A percentile compares a stretch with the other conserved stretches of the same genome.
phyloP scores from a whole-genome alignment of 2,329 filamentous ascomycete species.

The Scedosporium minutisporum region DNA sequence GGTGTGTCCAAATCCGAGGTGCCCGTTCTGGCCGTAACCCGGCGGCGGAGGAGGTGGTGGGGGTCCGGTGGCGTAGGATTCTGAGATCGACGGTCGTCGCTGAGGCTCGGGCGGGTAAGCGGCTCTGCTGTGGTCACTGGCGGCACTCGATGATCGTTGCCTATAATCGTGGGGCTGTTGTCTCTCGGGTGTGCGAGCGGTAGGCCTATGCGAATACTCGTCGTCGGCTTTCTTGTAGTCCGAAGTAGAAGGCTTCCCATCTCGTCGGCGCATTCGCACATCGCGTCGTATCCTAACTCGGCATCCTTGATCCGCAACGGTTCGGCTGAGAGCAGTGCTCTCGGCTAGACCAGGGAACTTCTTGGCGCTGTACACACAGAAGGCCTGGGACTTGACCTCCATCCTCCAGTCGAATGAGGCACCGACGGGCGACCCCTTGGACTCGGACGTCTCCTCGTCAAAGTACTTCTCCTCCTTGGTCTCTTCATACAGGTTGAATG shows the following conservation, averaged over 20 bases:
- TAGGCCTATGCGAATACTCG: constrained; percentile 34
- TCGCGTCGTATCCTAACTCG: constrained; percentile 92
- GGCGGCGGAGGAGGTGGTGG: constrained; percentile 26
- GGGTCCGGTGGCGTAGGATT: constrained; percentile 25
- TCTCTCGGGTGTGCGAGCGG: constrained; percentile 24
- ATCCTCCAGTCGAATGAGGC: constrained; percentile 67
- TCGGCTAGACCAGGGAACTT: constrained; percentile 92
- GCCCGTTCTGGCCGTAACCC: constrained; percentile 19
- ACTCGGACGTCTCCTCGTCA: constrained; percentile 38
- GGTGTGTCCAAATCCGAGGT: constrained; percentile 25
- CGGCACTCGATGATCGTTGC: constrained; percentile 51
- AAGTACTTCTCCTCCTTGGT: constrained; percentile 77
- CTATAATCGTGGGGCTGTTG: constrained; percentile 22
- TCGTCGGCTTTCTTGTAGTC: constrained; percentile 54
- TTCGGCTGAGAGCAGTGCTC: constrained; percentile 79
- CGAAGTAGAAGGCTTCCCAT: constrained; percentile 50
- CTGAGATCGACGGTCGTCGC: constrained; percentile 38
- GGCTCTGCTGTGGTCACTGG: constrained; percentile 35
- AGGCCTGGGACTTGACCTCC: constrained; percentile 79
- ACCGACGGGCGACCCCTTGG: constrained; percentile 22
- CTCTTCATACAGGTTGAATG: constrained; percentile 89
- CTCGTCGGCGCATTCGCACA: constrained; percentile 80
- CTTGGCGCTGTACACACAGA: constrained; percentile 91
- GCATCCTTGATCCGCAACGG: constrained; percentile 92
- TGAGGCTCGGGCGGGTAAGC: constrained; percentile 30